Base-by-base conservation (phyloP, 1,284 basidiomycete genomes). In the Puccinia coronata region DNA sequence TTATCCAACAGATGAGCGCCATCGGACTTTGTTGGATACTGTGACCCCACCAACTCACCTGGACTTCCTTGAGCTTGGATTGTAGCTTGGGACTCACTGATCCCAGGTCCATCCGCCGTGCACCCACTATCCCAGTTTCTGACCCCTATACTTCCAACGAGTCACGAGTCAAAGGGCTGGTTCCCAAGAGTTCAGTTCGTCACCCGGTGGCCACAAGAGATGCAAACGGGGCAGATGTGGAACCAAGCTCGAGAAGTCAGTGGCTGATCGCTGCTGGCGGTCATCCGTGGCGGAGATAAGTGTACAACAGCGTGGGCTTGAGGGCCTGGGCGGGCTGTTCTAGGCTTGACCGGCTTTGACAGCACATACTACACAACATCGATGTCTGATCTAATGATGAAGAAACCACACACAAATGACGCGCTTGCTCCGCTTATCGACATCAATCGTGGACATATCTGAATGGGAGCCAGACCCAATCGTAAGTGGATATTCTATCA, bases 401-500 rank as follows among this genome's bases (percentile, higher is more conserved):
- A n/a, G 49, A 12, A 51, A 51, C 11, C 11, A 20, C 12, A 14
- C 18, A 51, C 8, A 20, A 51, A 51, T 16, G 4, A 20, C 12
- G 4, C 18, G 49, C 23, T 51, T n/a, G n/a, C n/a, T n/a, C n/a
- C 41, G 67, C 39, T 25, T 69, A 69, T 69, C 67, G 25, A 74
- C 72, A 0, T 74, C 55, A 55, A 61, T 74, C n/a, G 36, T 61
- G 4, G 72, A 74, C 39, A 57, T 74, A n/a, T 74, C 72, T 18
- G 43, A 18, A 2, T 74, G 72, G 72, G 49, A 74, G 34, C 72
- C 72, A n/a, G 53, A 36, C 39, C 41, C 53, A 39, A n/a, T 49
- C 5, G 70, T 55, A 20, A 72, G 67, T 34, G 28, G 39, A 41
- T n/a, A n/a, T n/a, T n/a, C n/a, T n/a, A n/a, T n/a, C n/a, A n/a